Percentiles rank a stretch among this genome's conserved stretches.
phyloP scores from a whole-genome alignment of 2,329 filamentous ascomycete species.

The Aspergillus hiratsukae region DNA sequence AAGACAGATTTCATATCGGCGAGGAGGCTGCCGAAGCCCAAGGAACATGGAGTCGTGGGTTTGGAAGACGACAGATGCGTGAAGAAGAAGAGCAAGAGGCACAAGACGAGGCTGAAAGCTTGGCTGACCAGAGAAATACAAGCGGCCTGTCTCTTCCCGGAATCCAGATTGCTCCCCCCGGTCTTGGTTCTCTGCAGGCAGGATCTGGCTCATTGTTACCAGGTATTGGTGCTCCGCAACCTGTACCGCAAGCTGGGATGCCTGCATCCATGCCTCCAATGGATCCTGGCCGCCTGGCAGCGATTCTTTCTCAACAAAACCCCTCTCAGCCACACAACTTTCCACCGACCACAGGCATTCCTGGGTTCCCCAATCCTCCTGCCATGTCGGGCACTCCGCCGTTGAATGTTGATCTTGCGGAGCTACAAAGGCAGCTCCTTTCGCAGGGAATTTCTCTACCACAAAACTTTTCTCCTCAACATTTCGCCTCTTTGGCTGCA shows the following conservation, averaged over 20 bases:
- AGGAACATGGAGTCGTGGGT: constrained; percentile 86
- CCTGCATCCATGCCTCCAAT: constrained; percentile 45
- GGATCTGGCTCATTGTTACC: constrained; percentile 43
- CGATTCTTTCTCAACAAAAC: constrained; percentile 46
- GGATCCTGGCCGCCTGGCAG: constrained; percentile 39
- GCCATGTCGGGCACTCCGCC: constrained; percentile 48
- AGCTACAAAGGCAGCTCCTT: constrained; percentile 36
- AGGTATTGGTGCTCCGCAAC: constrained; percentile 44
- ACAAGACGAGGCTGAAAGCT: constrained; percentile 87
- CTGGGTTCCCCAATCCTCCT: constrained; percentile 37
- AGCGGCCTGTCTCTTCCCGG: constrained; percentile 50
- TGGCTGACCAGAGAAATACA: constrained; percentile 85
- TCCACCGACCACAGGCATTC: constrained; percentile 31
- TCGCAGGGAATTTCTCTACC: constrained; percentile 34
- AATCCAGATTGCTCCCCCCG: constrained; percentile 57
- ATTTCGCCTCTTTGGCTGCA: constrained; percentile 36
- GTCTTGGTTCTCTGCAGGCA: constrained; percentile 44
- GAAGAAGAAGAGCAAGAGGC: constrained; percentile 92
- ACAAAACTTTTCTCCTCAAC: constrained; percentile 33
- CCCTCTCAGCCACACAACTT: constrained; percentile 21
- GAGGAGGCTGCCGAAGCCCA: constrained; percentile 89
- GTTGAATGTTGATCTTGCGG: constrained; percentile 35
- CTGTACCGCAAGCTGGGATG: constrained; percentile 29
- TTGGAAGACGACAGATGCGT: constrained; percentile 70
- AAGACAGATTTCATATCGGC: constrained; percentile 92